Evolutionary conservation across 2,329 filamentous ascomycete genomes (phyloP).

Genomic region (Nemania diffusa): DNA sequence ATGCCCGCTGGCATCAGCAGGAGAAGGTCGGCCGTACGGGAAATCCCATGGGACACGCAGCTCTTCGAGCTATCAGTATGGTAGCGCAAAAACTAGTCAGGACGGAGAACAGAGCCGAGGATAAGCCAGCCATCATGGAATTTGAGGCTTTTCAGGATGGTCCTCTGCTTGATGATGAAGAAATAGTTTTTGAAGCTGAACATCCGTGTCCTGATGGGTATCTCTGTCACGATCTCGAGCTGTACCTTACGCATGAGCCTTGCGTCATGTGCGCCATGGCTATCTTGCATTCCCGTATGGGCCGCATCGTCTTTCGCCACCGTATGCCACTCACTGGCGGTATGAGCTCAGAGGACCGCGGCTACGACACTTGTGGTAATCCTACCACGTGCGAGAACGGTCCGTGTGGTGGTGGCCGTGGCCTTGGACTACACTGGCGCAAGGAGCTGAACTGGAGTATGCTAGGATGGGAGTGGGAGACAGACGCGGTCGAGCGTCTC

Average conservation of each 20-base stretch:
- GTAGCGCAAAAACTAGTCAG: conserved; percentile 75
- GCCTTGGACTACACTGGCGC: conserved; percentile 76
- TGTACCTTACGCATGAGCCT: conserved; percentile 95
- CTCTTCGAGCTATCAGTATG: conserved; percentile 84
- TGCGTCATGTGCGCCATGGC: conserved; percentile 98
- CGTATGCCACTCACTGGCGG: conserved; percentile 85
- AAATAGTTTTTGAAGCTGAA: conserved; percentile 69
- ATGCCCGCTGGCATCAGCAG: conserved; percentile 75
- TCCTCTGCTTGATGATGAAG: conserved; percentile 75
- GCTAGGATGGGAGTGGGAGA: conserved; percentile 80
- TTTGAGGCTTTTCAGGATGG: conserved; percentile 74
- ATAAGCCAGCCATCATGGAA: conserved; percentile 56
- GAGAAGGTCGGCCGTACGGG: conserved; percentile 61
- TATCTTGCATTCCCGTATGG: conserved; percentile 91
- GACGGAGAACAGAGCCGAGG: conserved; percentile 58
- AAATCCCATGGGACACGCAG: conserved; percentile 82
- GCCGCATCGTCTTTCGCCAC: conserved; percentile 81
- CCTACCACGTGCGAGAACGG: conserved; percentile 47
- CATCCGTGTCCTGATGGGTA: conserved; percentile 82
- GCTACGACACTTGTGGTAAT: conserved; percentile 53
- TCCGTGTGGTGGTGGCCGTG: conserved; percentile 62
- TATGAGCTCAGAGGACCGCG: conserved; percentile 78
- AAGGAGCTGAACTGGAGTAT: conserved; percentile 88
- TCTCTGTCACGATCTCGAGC: conserved; percentile 90
- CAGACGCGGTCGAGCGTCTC: conserved; percentile 54